Evolutionary conservation across 192 early-diverging fungal species (phyloP), one percentile per base, ranked within the genome.

Genomic region (Coemansia umbellata): DNA sequence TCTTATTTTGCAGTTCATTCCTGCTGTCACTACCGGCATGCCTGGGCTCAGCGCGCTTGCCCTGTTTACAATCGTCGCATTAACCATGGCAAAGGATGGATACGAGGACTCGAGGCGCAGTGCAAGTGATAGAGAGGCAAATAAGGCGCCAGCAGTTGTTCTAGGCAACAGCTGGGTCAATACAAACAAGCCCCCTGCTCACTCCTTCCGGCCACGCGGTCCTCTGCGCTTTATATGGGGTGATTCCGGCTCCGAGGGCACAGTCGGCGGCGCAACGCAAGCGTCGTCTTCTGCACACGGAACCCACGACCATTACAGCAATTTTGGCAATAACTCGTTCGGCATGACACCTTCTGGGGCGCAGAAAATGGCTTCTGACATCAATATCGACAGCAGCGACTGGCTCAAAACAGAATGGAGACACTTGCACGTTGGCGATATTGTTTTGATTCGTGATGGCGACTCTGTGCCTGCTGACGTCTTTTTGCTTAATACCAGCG

Each of bases 21-120:
- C 84, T 0, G 78, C 82, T 10, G 87, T 90, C 50, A 51, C 67
- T 9, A 74, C 77, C 6, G 86, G 85, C 21, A 69, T 74, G 24
- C 91, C 94, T 0, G 66, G 81, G 24, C 76, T 95, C 31, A 82
- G 91, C 23, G 90, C 90, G 3, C 47, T 93, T 15, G 92, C 94
- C 11, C 74, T 99, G 36, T 69, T 87, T 15, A 77, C 88, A 11
- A 91, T 99, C 53, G 67, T 96, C 8, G 19, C 64, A 4, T 65
- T 93, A 35, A 93, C 92, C 1, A 85, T 86, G 40, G 61, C 84
- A 53, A 97, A 96, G 68, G 94, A 95, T 53, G 96, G 81, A 18
- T 81, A 91, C 55, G 96, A 99, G 78, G 96, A 99, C 71, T 90
- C 79, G 50, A 87, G 88, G 55, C 86, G 96, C 36, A 83, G 92